Base-by-base conservation (phyloP, 768 basidiomycete genomes). In the Rhizopogon salebrosus region DNA sequence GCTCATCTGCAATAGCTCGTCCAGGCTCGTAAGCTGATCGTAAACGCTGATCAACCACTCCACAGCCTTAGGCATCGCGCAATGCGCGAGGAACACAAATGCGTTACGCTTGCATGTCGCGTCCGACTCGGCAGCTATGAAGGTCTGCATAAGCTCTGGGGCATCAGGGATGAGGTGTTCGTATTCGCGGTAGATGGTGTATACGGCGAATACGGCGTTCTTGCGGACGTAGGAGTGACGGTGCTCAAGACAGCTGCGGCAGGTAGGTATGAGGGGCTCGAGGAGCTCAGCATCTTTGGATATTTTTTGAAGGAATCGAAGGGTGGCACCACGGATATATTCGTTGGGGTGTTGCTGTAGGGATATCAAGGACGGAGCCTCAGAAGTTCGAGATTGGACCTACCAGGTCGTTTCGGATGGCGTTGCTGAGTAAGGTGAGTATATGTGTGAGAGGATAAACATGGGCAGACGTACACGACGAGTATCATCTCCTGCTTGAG, bases 401-500 rank as follows among this genome's bases (percentile, higher is more conserved):
- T 58, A 94, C 93, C 51, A 98, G 82, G 75, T 99, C 95, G 69
- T 98, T 97, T 56, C 94, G 89, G 67, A 98, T 93, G 48, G 97
- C 94, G 65, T 98, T 98, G 58, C 93, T 95, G 62, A 34, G 57
- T 14, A 29, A 34, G 22, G 52, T 45, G 41, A 26, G 50, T 20
- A 58, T 54, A 49, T 56, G 54, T 35, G 60, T 43, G 37, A 39
- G 48, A 48, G 24, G 16, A 45, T 20, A 18, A n/a, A 34, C 59
- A 52, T 41, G 24, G 29, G 29, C 35, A 48, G 16, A 83, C 92
- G 67, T 69, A 95, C 92, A 95, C 94, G 29, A 98, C 95, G 49
- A 98, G 82, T 65, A 98, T 98, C 95, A 98, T 98, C 75, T 99
- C 95, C 72, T 98, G 97, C 80, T 95, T 98, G 60, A 98, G 72